Evolutionary conservation across 495 filamentous ascomycete species (phyloP).

Genomic region (Trichoderma asperelloides): DNA sequence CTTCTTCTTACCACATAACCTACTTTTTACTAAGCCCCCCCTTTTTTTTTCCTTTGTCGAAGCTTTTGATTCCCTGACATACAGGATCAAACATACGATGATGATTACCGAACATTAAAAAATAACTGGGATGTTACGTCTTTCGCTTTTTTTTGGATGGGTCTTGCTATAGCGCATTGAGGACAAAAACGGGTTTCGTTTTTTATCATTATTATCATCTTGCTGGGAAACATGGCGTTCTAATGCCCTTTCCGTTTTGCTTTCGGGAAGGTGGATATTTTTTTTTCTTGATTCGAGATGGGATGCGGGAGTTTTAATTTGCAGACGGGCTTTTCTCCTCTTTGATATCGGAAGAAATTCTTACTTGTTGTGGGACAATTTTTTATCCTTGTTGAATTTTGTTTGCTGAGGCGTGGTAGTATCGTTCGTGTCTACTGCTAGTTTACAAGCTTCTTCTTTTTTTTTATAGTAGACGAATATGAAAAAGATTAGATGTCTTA

Average conservation of each 20-base stretch:
- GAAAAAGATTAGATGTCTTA: neutral
- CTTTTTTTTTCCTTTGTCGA: slow-evolving; percentile 3
- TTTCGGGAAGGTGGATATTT: no score
- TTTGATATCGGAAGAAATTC: no score
- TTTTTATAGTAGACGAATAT: neutral
- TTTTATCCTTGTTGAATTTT: no score
- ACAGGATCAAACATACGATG: neutral
- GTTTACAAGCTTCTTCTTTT: no score
- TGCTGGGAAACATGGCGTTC: no score
- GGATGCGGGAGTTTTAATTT: no score
- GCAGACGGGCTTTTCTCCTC: no score
- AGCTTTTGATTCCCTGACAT: neutral
- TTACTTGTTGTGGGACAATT: no score
- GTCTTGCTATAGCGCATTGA: neutral
- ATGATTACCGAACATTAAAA: slow-evolving; percentile 1
- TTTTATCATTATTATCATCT: neutral
- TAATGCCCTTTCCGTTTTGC: no score
- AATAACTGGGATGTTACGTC: neutral
- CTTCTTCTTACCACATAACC: neutral
- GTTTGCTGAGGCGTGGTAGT: no score
- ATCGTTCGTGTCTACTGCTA: no score
- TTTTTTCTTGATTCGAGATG: no score
- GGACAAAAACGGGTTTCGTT: neutral
- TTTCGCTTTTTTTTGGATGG: neutral
- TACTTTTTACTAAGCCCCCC: neutral